phyloP scores from a whole-genome alignment of 306 rosid genomes.

The Cucurbita pepo region DNA sequence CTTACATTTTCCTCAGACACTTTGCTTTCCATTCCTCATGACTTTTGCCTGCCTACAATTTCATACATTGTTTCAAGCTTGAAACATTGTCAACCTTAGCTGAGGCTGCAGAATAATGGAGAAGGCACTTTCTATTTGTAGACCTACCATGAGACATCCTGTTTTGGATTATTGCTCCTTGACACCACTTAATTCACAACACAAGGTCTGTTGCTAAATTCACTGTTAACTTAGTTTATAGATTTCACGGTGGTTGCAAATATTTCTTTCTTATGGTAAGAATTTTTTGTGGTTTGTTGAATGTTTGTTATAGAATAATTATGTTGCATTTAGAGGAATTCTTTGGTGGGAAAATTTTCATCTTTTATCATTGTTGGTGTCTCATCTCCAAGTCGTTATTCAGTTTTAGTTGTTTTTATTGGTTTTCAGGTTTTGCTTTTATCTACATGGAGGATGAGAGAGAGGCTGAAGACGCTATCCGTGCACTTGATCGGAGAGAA shows the following conservation, averaged over 20 bases:
- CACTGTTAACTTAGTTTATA: slow-evolving; percentile 71
- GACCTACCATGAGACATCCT: slow-evolving; percentile 87
- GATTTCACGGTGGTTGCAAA: slow-evolving; percentile 44
- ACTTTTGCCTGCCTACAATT: slow-evolving; percentile 66
- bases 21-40: slow-evolving; percentile 63
- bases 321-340: slow-evolving; percentile 21
- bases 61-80: slow-evolving; percentile 51
- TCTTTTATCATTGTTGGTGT: background rate
- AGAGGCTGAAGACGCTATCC: slow-evolving; percentile 91
- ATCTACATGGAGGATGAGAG: slow-evolving; percentile 95
- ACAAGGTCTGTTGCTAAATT: slow-evolving; percentile 96
- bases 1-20: slow-evolving; percentile 62
- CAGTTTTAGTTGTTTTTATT: slow-evolving; percentile 7
- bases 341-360: slow-evolving; percentile 11
- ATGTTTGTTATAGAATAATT: slow-evolving; percentile 21
- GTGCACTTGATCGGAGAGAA: slow-evolving; percentile 69
- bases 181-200: slow-evolving; percentile 68
- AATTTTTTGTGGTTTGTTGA: slow-evolving; percentile 27
- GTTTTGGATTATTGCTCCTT: slow-evolving; percentile 89
- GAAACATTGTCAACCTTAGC: slow-evolving; percentile 73
- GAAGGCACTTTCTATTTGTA: slow-evolving; percentile 69
- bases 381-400: slow-evolving; percentile 1
- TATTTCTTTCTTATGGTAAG: slow-evolving; percentile 29
- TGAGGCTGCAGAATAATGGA: slow-evolving; percentile 71
- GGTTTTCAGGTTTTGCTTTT: slow-evolving; percentile 75